Base-by-base conservation (phyloP, 352 stramenopile species). In the Globisporangium ultimum region DNA sequence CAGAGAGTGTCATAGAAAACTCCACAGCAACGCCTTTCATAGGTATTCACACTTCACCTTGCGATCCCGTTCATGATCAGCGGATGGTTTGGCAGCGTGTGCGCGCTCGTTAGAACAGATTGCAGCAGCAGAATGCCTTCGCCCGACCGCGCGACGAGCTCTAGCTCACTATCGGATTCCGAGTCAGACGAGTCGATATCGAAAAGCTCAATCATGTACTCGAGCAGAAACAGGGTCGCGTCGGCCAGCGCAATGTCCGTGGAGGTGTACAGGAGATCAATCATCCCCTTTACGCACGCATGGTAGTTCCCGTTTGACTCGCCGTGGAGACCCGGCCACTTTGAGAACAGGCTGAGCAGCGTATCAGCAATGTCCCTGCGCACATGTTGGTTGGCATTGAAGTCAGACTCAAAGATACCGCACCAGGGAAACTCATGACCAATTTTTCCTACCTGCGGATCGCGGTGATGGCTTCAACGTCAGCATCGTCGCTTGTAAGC, bases 161-260 rank as follows among this genome's bases (percentile, higher is more conserved):
- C 74, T 4, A 45, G 43, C 8, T 80, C 67, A 6, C 56, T 67
- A 55, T 88, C 76, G 9, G 76, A 75, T 20, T 84, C 74, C 12
- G 76, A 88, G 55, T 83, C 82, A 1, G 84, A 87, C n/a, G 79
- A 89, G 60, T 89, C 74, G 53, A 84, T 80, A 63, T 95, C 86
- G 53, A 93, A 91, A 21, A 95, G 63, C 60, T 95, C 86, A 48
- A 93, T 76, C 61, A 81, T 80, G 51, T 80, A 84, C 36, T 88
- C 81, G 10, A 95, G 66, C 45, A 95, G 68, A 55, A 78, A 92
- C 15, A 93, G 60, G 11, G 91, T 71, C 11, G 83, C 81, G 51
- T 91, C 82, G 32, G 89, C 63, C 32, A 78, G 61, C 6, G 71
- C 81, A n/a, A 91, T 32, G 45, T 93, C 74, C 4, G 66, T 71